Base-by-base conservation (phyloP, 495 filamentous ascomycete species). In the Baudoinia panamericana region DNA sequence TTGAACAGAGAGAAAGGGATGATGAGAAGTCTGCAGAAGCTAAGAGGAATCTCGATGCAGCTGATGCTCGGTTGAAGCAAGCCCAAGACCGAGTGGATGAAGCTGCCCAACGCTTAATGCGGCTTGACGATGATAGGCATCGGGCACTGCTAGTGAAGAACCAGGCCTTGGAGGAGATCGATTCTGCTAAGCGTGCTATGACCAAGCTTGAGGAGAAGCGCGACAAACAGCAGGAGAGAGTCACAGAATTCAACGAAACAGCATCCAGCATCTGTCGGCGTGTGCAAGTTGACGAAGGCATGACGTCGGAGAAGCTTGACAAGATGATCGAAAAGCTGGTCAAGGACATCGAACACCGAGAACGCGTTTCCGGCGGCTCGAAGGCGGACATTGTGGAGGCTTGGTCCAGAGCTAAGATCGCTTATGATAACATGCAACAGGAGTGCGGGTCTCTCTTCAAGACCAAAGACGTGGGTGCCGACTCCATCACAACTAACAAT, bases 141-240 rank as follows among this genome's bases (percentile, higher is more conserved):
- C 53, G 71, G 5, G 66, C 66, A 11, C 57, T 93, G 4, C 52
- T 58, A 2, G 66, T 78, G 11, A 84, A 86, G 52, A 93, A 92
- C 53, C 41, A 57, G 10, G 75, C 76, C 2, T 52, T 79, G 19
- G 64, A 68, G 11, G 50, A 36, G 3, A 59, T 81, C 13, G 64
- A 72, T 4, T 54, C 67, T 3, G 59, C 63, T 5, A 67, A 72
- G 43, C 50, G 56, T 15, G 63, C 71, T 1, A 70, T 67, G 48
- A 41, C 40, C n/a, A 50, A 46, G 4, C 56, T 69, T 4, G 59
- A 75, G 41, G 47, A 55, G 17, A 67, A 69, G 36, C 63, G 53
- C 10, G 65, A 73, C 1, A 60, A 66, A 10, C 30, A 46, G n/a
- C 56, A 70, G 21, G 52, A 47, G 24, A 44, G 45, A 2, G 67